Evolutionary conservation across 2,329 filamentous ascomycete genomes (phyloP).

Genomic region (Magnaporthiopsis incrustans): DNA sequence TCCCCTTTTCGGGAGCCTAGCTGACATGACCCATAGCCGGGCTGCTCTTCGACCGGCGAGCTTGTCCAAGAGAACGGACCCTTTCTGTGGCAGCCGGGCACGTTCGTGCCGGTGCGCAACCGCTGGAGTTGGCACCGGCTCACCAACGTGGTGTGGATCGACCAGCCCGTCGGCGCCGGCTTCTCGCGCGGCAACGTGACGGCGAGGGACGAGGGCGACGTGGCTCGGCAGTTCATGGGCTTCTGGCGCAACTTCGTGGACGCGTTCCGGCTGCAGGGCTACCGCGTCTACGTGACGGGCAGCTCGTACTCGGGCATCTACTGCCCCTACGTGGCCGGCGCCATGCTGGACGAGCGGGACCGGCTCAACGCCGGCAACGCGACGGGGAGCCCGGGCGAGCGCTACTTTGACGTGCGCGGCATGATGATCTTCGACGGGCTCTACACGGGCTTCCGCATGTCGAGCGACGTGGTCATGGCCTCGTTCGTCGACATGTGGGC

Average conservation of each 20-base stretch:
- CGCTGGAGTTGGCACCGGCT: conserved; percentile 63
- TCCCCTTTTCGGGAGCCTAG: too few relatives aligned
- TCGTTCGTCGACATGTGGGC: conserved; percentile 53
- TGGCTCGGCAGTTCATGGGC: conserved; percentile 59
- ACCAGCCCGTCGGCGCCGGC: conserved; percentile 56
- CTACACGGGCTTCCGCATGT: conserved; percentile 38
- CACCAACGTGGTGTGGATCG: conserved; percentile 68
- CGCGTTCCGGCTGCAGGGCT: conserved; percentile 53
- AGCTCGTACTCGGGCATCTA: conserved; percentile 60
- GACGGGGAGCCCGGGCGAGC: too few relatives aligned
- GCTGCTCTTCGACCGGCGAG: conserved; percentile 52
- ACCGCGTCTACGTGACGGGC: conserved; percentile 62
- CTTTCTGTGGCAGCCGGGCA: conserved; percentile 60
- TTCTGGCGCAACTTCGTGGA: conserved; percentile 70
- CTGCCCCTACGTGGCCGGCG: conserved; percentile 62
- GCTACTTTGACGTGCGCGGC: neutral
- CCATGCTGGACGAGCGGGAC: conserved; percentile 60
- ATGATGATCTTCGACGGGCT: conserved; percentile 36
- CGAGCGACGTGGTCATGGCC: conserved; percentile 24
- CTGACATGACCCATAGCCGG: conserved; percentile 25
- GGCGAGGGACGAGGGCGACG: conserved; percentile 55
- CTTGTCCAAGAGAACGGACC: conserved; percentile 69
- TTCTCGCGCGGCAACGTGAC: conserved; percentile 57
- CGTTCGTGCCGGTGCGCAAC: conserved; percentile 52
- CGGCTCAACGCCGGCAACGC: conserved; percentile 52